Evolutionary conservation across 129 eudicot species (phyloP).

Genomic region (Cynara cardunculus): DNA sequence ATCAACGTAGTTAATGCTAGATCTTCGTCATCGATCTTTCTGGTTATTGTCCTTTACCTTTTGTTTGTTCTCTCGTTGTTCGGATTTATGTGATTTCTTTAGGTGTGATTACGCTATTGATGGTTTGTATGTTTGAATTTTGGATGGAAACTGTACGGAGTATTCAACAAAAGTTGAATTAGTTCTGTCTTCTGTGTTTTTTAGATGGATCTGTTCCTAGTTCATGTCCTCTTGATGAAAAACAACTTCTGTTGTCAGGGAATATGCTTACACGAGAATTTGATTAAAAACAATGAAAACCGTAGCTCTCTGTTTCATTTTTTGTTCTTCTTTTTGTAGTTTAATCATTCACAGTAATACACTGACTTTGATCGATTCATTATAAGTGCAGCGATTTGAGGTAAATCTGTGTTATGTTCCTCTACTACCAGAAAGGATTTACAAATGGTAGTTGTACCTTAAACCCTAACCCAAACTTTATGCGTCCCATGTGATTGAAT

Average conservation of each 20-base stretch:
- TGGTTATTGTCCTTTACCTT: not conserved
- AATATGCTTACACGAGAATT: not conserved
- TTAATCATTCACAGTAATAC: not conserved
- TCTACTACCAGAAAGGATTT: not conserved
- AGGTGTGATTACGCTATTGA: not conserved
- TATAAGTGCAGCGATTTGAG: not conserved
- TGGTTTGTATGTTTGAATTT: not conserved
- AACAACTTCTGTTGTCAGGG: not conserved
- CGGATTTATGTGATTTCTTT: not conserved
- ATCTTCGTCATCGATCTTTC: not conserved
- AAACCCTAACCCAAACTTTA: constrained; percentile 10
- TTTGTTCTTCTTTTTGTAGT: not conserved
- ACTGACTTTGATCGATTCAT: not conserved
- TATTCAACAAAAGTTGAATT: not conserved
- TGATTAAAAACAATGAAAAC: not conserved
- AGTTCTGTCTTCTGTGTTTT: not conserved
- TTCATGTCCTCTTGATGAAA: not conserved
- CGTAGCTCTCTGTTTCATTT: not conserved
- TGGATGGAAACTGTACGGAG: not conserved
- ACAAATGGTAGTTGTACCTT: not conserved
- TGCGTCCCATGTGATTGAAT: not conserved
- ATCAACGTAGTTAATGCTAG: not conserved
- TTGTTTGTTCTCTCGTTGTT: not conserved
- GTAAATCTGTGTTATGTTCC: not conserved
- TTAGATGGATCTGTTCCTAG: constrained; percentile 3